Conservation (phyloP, 495 filamentous ascomycete genomes). For the Talaromyces trachyspermus region DNA sequence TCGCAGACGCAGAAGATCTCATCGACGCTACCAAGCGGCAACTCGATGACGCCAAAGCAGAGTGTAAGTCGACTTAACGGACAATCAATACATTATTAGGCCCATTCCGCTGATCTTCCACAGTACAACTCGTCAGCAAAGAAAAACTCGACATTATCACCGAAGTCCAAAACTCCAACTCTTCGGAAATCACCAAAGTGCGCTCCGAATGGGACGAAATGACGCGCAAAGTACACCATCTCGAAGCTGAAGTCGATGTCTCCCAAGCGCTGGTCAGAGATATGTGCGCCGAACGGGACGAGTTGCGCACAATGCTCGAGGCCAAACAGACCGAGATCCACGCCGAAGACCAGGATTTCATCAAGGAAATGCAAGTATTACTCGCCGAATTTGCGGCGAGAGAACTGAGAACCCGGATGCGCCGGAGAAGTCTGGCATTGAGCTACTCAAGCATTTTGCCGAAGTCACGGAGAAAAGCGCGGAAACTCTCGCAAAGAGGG, state of each 20-base stretch:
- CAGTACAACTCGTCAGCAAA: constrained; percentile 39
- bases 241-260: constrained; percentile 36
- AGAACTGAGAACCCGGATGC: constrained; percentile 23
- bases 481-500: constrained; percentile 38
- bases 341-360: constrained; percentile 33
- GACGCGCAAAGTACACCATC: constrained; percentile 29
- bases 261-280: constrained; percentile 33
- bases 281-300: constrained; percentile 35
- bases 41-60: constrained; percentile 30
- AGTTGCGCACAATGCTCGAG: constrained; percentile 35
- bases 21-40: constrained; percentile 29
- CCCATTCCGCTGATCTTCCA: constrained; percentile 17
- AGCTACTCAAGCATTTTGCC: constrained; percentile 36
- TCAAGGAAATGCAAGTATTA: constrained; percentile 38
- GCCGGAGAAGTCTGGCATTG: constrained; percentile 31
- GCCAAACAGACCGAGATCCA: constrained; percentile 32
- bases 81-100: not conserved
- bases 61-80: constrained; percentile 25
- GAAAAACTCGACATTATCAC: constrained; percentile 43
- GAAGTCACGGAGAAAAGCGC: constrained; percentile 39
- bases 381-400: constrained; percentile 33
- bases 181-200: constrained; percentile 36
- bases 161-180: constrained; percentile 39
- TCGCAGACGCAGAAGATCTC: constrained; percentile 33
- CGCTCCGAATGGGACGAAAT: constrained; percentile 38